Base-by-base conservation (phyloP, 305 asterid species). In the Fraxinus ornus region DNA sequence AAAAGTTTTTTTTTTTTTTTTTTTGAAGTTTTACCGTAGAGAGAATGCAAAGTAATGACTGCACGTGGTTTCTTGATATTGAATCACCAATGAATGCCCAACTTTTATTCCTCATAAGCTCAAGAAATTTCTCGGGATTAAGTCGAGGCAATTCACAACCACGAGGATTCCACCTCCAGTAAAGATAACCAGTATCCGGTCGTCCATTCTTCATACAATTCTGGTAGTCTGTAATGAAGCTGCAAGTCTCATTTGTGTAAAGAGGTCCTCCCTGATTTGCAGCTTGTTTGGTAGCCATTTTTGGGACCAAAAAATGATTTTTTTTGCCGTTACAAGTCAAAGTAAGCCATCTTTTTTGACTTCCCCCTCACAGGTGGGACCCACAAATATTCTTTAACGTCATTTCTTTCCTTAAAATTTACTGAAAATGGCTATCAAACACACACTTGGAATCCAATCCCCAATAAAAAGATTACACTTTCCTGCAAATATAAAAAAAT, bases 11-110 rank as follows among this genome's bases (percentile, higher is more conserved):
- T 28, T 28, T 28, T 28, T 1, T 28, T 22, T 28, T 76, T 71
- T 33, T 78, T 71, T 78, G n/a, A 33, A 78, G 22, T 35, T 55
- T 80, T 88, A 95, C 98, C 97, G 79, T 80, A 5, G 97, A 91
- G 74, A 95, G 94, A 19, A 89, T 55, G 85, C 98, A 94, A 21
- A 95, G 90, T 21, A 94, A 83, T 1, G 99, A 92, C 32, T 94
- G 91, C 9, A 90, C 84, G 79, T 95, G 99, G 90, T 95, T 95
- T 62, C 97, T 77, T 0, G 97, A 88, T 37, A 95, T 91, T 4
- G 99, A 95, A 86, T 95, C 99, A 8, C 99, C 99, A 19, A 95
- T 75, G 77, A 93, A 88, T 0, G 89, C 98, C 97, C 91, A 94
- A 2, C 78, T 84, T 81, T 90, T 94, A 79, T 94, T 86, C 85